Conservation (phyloP, 2,329 filamentous ascomycete genomes). For the Triangularia verruculosa region DNA sequence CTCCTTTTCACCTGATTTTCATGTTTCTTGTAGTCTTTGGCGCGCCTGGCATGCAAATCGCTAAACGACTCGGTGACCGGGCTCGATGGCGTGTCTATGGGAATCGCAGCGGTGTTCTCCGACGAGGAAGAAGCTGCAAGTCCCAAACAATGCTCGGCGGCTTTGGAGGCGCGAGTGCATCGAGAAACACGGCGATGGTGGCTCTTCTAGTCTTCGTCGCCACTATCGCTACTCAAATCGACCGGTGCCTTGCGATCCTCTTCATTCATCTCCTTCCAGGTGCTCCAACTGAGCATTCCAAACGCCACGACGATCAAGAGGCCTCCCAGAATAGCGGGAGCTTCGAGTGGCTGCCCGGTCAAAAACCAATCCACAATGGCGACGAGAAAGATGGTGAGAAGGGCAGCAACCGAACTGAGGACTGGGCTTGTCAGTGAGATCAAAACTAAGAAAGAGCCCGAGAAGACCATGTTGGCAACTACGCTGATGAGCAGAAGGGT, state of each 20-base stretch:
- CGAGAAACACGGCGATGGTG: not conserved
- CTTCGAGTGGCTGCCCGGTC: constrained; percentile 71
- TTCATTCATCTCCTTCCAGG: constrained; percentile 89
- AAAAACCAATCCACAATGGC: constrained; percentile 86
- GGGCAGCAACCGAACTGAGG: constrained; percentile 83
- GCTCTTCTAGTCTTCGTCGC: constrained; percentile 23
- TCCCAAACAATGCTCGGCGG: not conserved
- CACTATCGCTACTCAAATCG: constrained; percentile 27
- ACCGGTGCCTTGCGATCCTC: constrained; percentile 63
- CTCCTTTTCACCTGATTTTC: not conserved
- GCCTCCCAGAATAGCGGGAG: constrained; percentile 77
- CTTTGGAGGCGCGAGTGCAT: not conserved
- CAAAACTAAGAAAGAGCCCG: constrained; percentile 86
- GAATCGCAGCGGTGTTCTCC: not conserved
- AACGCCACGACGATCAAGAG: constrained; percentile 86
- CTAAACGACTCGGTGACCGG: not conserved
- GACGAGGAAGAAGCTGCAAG: not conserved
- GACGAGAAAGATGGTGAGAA: constrained; percentile 95
- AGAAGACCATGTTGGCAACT: constrained; percentile 85
- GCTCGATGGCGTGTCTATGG: not conserved
- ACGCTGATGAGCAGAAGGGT: constrained; percentile 79
- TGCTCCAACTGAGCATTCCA: constrained; percentile 82
- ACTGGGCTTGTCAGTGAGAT: constrained; percentile 93
- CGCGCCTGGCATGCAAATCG: not conserved
- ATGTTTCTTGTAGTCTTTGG: not conserved